Base-by-base conservation (phyloP, 805 yeast genomes). In the Metschnikowia noctiluminum region DNA sequence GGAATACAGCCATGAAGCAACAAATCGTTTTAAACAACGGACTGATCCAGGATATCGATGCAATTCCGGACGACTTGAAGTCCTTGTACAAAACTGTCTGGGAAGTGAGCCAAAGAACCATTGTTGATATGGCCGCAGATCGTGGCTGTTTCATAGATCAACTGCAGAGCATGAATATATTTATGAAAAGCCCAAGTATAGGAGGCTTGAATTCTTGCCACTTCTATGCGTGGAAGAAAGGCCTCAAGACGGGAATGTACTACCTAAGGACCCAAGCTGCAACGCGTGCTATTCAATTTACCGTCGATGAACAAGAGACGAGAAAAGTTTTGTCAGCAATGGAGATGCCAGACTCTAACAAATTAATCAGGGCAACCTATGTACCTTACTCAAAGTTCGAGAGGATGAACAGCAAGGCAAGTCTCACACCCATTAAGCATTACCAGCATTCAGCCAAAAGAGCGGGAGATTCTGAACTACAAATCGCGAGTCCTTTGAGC, bases 21-120 rank as follows among this genome's bases (percentile, higher is more conserved):
- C 78, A 81, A 50, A 82, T 92, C 49, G 76, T 92, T 50, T 73
- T 82, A 28, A 80, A 82, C 50, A 83, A 88, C 52, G 99, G 99
- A 14, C 92, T 97, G 8, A 80, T 92, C 50, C 96, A 90, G 71
- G 69, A 76, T 55, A 80, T 92, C 35, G 80, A 82, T 46, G 76
- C 73, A 49, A 82, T 92, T 45, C 97, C 98, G 9, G 75, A 74
- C 15, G 86, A 85, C 38, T 60, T 90, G 52, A 89, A 88, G 65
- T 77, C 71, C 3, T 68, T 92, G n/a, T 90, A 91, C 73, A 89
- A 85, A 68, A 92, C 99, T 0, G 97, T 90, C 9, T 92, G 99
- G 99, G 99, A 92, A 69, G 80, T 92, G 41, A 81, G 96, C 42
- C 99, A 92, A 69, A 86, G 81, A 69, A 75, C 78, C 10, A 79